Evolutionary conservation across 495 filamentous ascomycete genomes (phyloP).

Genomic region (Neurospora sp.): DNA sequence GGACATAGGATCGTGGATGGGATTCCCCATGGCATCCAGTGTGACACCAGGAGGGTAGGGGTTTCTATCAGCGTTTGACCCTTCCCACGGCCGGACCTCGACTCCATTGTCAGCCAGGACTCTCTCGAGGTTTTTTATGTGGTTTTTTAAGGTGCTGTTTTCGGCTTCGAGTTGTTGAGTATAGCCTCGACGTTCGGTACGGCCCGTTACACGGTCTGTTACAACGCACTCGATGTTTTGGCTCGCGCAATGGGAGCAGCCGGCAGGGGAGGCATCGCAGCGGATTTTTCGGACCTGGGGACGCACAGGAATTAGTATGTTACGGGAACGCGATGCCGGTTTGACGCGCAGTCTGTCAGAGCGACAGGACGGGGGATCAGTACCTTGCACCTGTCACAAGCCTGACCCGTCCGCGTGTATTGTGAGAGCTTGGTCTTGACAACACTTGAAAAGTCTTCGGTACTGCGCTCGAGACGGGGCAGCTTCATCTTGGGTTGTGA

Average conservation of each 20-base stretch:
- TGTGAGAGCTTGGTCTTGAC: constrained; percentile 55
- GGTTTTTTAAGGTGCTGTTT: constrained; percentile 43
- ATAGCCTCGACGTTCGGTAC: constrained; percentile 67
- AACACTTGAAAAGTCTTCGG: constrained; percentile 56
- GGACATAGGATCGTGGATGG: constrained; percentile 17
- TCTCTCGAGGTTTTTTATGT: constrained; percentile 42
- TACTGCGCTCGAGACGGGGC: constrained; percentile 35
- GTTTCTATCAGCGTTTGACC: constrained; percentile 15
- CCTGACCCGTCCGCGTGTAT: constrained; percentile 68
- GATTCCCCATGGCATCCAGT: constrained; percentile 19
- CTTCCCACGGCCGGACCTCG: constrained; percentile 29
- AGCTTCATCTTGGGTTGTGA: constrained; percentile 33
- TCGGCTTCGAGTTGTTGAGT: constrained; percentile 52
- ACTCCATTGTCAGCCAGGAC: constrained; percentile 30
- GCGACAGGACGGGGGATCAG: constrained; percentile 15
- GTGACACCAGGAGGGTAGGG: constrained; percentile 21
- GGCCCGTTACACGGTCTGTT: constrained; percentile 80
- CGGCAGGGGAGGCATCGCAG: constrained; percentile 63
- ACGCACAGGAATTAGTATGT: neutral
- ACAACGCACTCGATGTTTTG: constrained; percentile 65
- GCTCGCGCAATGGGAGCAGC: constrained; percentile 66
- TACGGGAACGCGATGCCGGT: neutral
- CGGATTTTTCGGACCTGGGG: constrained; percentile 69
- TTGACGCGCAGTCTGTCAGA: neutral
- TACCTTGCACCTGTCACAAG: constrained; percentile 89